Conservation (phyloP, 225 moss, liverwort and hornwort genomes). For the Rhytidiadelphus loreus region DNA sequence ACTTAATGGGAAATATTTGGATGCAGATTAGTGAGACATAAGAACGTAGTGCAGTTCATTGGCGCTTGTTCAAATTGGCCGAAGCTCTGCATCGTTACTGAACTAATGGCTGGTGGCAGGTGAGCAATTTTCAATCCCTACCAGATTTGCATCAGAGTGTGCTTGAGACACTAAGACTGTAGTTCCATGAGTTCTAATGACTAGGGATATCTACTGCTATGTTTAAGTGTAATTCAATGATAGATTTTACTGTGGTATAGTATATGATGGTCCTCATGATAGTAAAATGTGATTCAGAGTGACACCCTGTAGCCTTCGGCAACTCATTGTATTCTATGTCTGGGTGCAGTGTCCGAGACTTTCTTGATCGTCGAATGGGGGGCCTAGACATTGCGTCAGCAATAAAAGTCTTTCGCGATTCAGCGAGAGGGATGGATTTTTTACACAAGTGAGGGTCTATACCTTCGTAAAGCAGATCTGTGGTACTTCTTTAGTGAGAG, state of each 20-base stretch:
- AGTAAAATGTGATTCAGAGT: neutral
- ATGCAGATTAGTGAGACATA: slow-evolving; percentile 86
- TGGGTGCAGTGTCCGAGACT: slow-evolving; percentile 76
- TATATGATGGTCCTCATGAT: neutral
- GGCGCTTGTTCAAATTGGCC: slow-evolving; percentile 97
- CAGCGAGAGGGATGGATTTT: slow-evolving; percentile 96
- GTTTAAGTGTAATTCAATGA: neutral
- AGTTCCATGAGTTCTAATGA: neutral
- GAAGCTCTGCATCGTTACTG: slow-evolving; percentile 88
- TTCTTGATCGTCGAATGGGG: slow-evolving; percentile 55
- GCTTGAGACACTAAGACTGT: neutral
- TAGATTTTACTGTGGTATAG: neutral
- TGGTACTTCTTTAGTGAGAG: neutral
- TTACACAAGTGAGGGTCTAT: slow-evolving; percentile 63
- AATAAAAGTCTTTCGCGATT: slow-evolving; percentile 79
- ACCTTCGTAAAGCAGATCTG: neutral
- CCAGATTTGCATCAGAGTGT: neutral
- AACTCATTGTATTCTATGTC: neutral
- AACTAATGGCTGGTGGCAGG: slow-evolving; percentile 99
- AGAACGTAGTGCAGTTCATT: slow-evolving; percentile 93
- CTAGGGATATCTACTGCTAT: neutral
- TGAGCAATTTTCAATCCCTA: neutral
- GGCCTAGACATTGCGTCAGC: slow-evolving; percentile 69
- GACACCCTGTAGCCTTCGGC: neutral
- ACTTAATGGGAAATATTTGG: neutral